Evolutionary conservation across 78 protist species (phyloP), one percentile per base, ranked within the genome.

Genomic region (Cavenderia fasciculata): DNA sequence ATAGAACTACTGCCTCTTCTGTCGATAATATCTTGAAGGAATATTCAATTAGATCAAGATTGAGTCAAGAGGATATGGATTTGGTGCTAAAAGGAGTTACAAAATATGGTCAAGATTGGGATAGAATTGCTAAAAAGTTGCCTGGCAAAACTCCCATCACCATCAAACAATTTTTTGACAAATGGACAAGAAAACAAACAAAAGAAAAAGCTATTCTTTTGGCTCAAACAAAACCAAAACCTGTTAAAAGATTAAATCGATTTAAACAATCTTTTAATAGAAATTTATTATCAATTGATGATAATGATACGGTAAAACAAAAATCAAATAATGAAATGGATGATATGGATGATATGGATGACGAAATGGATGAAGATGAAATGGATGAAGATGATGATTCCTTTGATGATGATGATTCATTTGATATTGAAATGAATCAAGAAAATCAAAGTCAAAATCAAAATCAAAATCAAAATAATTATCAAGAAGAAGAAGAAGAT

Each of bases 1-100:
- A 82, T 21, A 34, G 25, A 38, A 29, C 21, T 14, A 1, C 72
- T 19, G 8, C 46, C 5, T 27, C 23, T 3, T 29, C 59, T 25
- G 52, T 77, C 14, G 33, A 63, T 25, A 78, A 65, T 56, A 44
- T 36, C 11, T 4, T 82, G 1, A 82, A 82, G 44, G 71, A 82
- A 3, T 40, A 25, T 16, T 23, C 36, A 2, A 18, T 41, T 2
- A 59, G 29, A 14, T 33, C 44, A 10, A 82, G 40, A 36, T 25
- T 82, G 6, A 61, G 70, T 5, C 38, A 52, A 27, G 51, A 65
- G 16, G 77, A 82, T 19, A 70, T 68, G 44, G 70, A 56, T 12
- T 25, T 54, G 31, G 23, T 82, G 3, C n/a, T 27, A 0, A 29
- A 56, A 40, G 89, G 49, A 25, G 23, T 65, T 21, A 41, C 51